A percentile compares a stretch with the other conserved stretches of the same genome.
phyloP scores from a whole-genome alignment of 129 eudicot species.

The Arctium lappa region DNA sequence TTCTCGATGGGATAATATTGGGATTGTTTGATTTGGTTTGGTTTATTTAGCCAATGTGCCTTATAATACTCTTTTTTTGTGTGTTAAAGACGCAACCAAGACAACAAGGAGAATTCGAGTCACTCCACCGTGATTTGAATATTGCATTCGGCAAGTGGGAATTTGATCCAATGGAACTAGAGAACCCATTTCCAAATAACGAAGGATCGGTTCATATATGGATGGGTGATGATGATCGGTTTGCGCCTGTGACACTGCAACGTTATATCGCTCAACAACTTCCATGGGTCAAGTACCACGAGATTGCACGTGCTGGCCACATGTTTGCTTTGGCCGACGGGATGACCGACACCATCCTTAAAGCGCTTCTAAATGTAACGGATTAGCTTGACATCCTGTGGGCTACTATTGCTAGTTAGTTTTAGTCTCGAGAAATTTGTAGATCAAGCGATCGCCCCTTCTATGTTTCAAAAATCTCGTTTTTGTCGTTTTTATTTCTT shows the following conservation, averaged over 20 bases:
- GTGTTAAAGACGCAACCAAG: constrained; percentile 38
- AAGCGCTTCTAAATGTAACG: constrained; percentile 42
- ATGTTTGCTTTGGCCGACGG: constrained; percentile 59
- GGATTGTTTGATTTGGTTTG: background rate
- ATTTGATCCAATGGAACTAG: constrained; percentile 74
- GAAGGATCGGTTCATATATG: constrained; percentile 73
- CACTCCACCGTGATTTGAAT: constrained; percentile 65
- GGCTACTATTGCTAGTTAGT: background rate
- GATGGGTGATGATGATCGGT: constrained; percentile 74
- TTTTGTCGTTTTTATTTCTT: background rate
- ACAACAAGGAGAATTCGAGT: constrained; percentile 83
- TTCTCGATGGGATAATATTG: background rate
- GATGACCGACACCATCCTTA: constrained; percentile 44
- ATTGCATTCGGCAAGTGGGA: constrained; percentile 80
- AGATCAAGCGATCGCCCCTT: background rate
- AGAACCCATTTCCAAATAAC: constrained; percentile 50
- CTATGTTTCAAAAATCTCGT: background rate
- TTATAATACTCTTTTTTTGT: background rate
- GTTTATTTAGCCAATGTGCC: background rate
- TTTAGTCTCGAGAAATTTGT: background rate
- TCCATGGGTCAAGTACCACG: constrained; percentile 82
- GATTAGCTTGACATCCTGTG: background rate
- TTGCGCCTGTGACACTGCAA: constrained; percentile 58
- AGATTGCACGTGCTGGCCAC: constrained; percentile 72
- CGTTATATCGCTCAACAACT: constrained; percentile 59